Conservation (phyloP, 2,329 filamentous ascomycete species). For the Colletotrichum zoysiae region DNA sequence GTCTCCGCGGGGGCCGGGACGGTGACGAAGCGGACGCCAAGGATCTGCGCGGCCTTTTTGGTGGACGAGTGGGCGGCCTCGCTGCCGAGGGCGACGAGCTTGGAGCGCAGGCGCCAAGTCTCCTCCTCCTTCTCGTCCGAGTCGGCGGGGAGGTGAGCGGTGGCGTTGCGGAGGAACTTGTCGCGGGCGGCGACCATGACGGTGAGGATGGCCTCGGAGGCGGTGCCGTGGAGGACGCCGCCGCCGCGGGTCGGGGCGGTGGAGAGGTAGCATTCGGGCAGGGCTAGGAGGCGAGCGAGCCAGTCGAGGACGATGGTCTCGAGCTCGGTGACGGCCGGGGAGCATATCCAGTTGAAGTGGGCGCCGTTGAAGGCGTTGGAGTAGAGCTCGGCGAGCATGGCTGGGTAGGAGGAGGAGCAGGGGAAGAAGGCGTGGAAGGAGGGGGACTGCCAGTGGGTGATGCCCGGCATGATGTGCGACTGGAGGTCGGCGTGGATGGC, state of each 20-base stretch:
- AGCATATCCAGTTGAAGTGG: constrained; percentile 98
- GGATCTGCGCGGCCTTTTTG: constrained; percentile 87
- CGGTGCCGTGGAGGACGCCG: constrained; percentile 94
- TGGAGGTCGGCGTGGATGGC: constrained; percentile 88
- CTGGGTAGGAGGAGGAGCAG: constrained; percentile 82
- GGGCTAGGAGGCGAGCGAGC: constrained; percentile 80
- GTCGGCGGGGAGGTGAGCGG: constrained; percentile 61
- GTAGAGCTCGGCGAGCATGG: constrained; percentile 93
- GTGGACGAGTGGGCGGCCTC: constrained; percentile 86
- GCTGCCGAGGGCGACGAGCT: constrained; percentile 82
- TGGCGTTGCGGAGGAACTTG: constrained; percentile 75
- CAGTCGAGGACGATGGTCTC: constrained; percentile 95
- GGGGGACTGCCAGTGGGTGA: constrained; percentile 95
- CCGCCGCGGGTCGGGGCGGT: constrained; percentile 79
- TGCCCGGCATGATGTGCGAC: constrained; percentile 86
- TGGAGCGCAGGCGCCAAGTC: constrained; percentile 65
- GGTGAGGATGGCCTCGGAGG: constrained; percentile 88
- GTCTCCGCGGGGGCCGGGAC: constrained; percentile 73
- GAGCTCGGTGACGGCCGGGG: constrained; percentile 90
- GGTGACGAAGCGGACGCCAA: constrained; percentile 83
- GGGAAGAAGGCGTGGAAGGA: constrained; percentile 98
- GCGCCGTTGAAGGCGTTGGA: constrained; percentile 88
- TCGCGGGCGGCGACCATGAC: constrained; percentile 90
- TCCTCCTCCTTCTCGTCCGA: constrained; percentile 78
- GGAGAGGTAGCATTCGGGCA: constrained; percentile 81